Base-by-base conservation (phyloP, 2,329 filamentous ascomycete genomes). In the Knufia petricola region DNA sequence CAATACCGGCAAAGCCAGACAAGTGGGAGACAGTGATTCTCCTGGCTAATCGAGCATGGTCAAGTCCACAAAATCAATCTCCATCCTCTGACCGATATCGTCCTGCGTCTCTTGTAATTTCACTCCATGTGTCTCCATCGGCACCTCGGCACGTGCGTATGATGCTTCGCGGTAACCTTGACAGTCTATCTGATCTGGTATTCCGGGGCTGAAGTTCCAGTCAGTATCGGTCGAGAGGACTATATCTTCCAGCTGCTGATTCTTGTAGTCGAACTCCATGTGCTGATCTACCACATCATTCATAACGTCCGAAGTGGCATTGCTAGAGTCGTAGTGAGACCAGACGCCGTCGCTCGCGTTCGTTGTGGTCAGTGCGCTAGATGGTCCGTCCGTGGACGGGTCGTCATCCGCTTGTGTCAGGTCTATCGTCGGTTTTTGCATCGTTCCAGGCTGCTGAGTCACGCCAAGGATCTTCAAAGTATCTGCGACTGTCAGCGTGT, bases 21-120 rank as follows among this genome's bases (percentile, higher is more conserved):
- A n/a, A n/a, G n/a, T n/a, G 12, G 12, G 26, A 28, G 26, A 12
- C 12, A 28, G 6, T 28, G 12, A 28, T 12, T 6, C 12, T 21
- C 17, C 12, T 12, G 10, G 4, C 37, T 19, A 46, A n/a, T 46
- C 43, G n/a, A 36, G n/a, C 43, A 46, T 46, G 2, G 43, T 46
- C 30, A 46, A 24, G 37, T 46, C 43, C 3, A 46, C 43, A 20
- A 46, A 3, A 10, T 46, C 43, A 4, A 28, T n/a, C 3, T 23
- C 24, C 8, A 4, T n/a, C 19, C n/a, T 19, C 39, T 42, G 39
- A 8, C 7, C 4, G 4, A 31, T 4, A 21, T 23, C 9, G 7
- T 30, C n/a, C 13, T 13, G 20, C 15, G 28, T 46, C 3, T 21
- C 30, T 23, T 20, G 24, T 3, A 24, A 20, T 3, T 19, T 23